phyloP scores from a whole-genome alignment of 352 stramenopile genomes.

The Pythium sp. region DNA sequence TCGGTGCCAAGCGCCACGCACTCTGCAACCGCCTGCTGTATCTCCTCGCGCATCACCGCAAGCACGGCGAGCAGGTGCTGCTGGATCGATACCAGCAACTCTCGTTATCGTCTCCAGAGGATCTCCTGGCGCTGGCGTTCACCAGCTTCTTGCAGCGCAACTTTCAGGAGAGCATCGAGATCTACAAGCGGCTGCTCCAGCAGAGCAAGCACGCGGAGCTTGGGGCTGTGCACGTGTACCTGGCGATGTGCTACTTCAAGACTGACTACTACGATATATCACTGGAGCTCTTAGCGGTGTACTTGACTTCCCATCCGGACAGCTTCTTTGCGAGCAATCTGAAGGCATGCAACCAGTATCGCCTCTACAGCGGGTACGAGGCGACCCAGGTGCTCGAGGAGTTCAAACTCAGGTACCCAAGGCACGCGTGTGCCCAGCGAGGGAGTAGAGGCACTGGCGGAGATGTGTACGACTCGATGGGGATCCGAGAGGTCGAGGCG shows the following conservation, averaged over 20 bases:
- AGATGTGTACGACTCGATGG: constrained; percentile 15
- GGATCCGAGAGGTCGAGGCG: constrained; percentile 34
- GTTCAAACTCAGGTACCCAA: constrained; percentile 52
- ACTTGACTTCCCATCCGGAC: constrained; percentile 40
- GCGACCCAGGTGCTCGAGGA: constrained; percentile 83
- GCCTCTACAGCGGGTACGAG: constrained; percentile 49
- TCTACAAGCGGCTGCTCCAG: constrained; percentile 62
- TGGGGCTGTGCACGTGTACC: constrained; percentile 59
- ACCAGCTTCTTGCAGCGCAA: constrained; percentile 50
- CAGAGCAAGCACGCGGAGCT: constrained; percentile 26
- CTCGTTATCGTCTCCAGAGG: constrained; percentile 22
- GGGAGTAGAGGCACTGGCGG: not conserved
- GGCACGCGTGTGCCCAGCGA: constrained; percentile 26
- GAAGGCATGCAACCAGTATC: constrained; percentile 61
- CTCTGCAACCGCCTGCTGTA: constrained; percentile 60
- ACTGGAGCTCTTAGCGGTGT: constrained; percentile 57
- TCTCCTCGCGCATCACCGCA: constrained; percentile 40
- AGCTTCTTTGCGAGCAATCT: constrained; percentile 76
- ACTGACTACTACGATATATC: constrained; percentile 71
- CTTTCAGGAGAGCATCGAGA: constrained; percentile 60
- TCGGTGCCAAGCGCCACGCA: constrained; percentile 35
- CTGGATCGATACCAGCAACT: constrained; percentile 73
- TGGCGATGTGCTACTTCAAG: constrained; percentile 75
- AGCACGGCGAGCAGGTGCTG: constrained; percentile 72
- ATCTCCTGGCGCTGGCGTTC: constrained; percentile 45